phyloP scores from a whole-genome alignment of 495 filamentous ascomycete species.

The Penicillium cataractarum region DNA sequence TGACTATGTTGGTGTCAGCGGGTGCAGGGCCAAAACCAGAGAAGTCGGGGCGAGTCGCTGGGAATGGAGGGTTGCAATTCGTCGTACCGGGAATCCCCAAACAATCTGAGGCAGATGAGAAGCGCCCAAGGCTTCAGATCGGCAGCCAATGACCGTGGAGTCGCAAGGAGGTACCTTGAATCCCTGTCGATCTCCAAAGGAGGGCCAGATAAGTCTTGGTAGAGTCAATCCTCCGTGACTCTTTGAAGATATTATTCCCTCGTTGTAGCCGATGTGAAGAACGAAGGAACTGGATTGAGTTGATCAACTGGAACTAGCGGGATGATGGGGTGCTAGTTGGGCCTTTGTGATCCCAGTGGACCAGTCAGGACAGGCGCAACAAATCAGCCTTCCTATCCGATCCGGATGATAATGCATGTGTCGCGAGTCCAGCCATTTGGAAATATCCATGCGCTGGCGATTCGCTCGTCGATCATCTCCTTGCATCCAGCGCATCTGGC shows the following conservation, averaged over 20 bases:
- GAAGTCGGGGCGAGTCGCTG: slow-evolving; percentile 14
- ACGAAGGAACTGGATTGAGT: slow-evolving; percentile 9
- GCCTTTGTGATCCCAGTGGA: slow-evolving; percentile 22
- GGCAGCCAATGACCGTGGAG: slow-evolving; percentile 23
- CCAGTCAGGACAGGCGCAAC: slow-evolving; percentile 4
- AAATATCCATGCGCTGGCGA: slow-evolving; percentile 28
- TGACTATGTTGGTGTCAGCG: slow-evolving; percentile 22
- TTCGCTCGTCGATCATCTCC: slow-evolving; percentile 32
- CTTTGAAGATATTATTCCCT: not conserved
- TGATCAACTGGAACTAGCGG: slow-evolving; percentile 8
- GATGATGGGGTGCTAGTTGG: not conserved
- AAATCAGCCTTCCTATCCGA: slow-evolving; percentile 25
- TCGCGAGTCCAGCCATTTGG: slow-evolving; percentile 20
- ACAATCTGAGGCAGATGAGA: slow-evolving; percentile 34
- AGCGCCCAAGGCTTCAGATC: slow-evolving; percentile 37
- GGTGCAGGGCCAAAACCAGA: slow-evolving; percentile 16
- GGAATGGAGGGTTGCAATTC: slow-evolving; percentile 28
- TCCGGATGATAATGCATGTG: slow-evolving; percentile 23
- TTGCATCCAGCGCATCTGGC: slow-evolving; percentile 29
- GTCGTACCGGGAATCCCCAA: slow-evolving; percentile 22
- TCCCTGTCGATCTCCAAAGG: slow-evolving; percentile 24
- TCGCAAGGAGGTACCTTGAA: slow-evolving; percentile 26
- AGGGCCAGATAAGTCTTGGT: not conserved
- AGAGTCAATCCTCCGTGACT: not conserved
- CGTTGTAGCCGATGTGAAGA: slow-evolving; percentile 1